Base-by-base conservation (phyloP, 2,329 filamentous ascomycete species). In the Cladosporium cucumerinum region DNA sequence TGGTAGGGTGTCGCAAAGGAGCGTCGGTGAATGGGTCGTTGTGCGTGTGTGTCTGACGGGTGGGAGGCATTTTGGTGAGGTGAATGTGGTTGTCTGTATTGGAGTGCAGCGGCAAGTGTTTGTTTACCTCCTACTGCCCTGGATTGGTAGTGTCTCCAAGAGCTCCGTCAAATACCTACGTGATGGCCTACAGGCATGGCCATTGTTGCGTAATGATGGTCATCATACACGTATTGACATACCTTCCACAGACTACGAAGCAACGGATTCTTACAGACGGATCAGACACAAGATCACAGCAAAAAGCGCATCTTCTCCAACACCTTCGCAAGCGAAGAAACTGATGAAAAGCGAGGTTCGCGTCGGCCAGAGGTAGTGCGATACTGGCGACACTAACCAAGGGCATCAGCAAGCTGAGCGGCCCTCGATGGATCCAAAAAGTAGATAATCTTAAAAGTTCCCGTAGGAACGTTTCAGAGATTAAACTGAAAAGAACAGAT, bases 401-500 rank as follows among this genome's bases (percentile, higher is more conserved):
- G 28, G 59, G 48, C 59, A 61, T 61, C 59, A 54, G 59, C 59
- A 61, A 61, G 59, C 59, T 54, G 59, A 61, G 59, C 46, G 59
- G 59, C 59, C 57, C 48, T 25, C 59, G 34, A 32, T 61, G 59
- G 32, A 52, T 61, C 59, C 59, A 61, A 61, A 61, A 39, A 61
- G 59, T 61, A 52, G 43, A 39, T 61, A 52, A 61, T 52, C 59
- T 59, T 59, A 23, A 52, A 52, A 25, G 46, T 61, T 30, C 21
- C 58, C 58, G 58, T 61, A 61, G 58, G 21, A 30, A 61, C 46
- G 58, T 61, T 61, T 61, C 58, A 61, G 58, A 51, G 58, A 61
- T 61, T 52, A 61, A 61, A 61, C 58, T 61, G 58, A 61, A 61
- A 61, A 61, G 58, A 61, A 61, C 58, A 61, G 58, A 61, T 61